A percentile compares a stretch with the other conserved stretches of the same genome.
Conservation (phyloP, 225 moss, liverwort and hornwort genomes). For the Neckera pumila region DNA sequence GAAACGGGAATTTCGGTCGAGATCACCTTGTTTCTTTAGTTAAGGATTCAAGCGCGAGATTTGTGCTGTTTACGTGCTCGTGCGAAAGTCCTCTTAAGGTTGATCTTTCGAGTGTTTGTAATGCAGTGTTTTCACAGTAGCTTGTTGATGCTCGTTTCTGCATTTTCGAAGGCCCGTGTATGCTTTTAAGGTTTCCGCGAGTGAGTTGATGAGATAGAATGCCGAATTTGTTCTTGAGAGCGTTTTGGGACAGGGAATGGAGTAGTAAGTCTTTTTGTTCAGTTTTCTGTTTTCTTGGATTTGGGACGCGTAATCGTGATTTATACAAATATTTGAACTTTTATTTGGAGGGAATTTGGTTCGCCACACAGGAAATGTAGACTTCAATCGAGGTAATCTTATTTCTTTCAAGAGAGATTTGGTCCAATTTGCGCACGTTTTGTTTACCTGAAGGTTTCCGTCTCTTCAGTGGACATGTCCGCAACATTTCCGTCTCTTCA, state of each 20-base stretch:
- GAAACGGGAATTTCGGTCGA: neutral
- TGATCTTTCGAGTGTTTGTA: neutral
- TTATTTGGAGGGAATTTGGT: neutral
- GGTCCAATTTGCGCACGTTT: neutral
- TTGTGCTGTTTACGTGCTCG: neutral
- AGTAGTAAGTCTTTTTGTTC: neutral
- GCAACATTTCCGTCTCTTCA: neutral
- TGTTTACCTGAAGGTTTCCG: neutral
- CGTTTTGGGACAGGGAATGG: neutral
- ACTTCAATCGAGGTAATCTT: neutral
- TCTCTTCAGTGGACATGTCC: neutral
- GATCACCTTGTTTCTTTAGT: neutral
- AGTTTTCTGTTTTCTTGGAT: neutral
- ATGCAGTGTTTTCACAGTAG: neutral
- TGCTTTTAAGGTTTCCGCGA: neutral
- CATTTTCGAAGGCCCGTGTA: neutral
- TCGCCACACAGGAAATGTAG: neutral
- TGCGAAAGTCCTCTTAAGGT: neutral
- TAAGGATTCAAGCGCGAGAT: neutral
- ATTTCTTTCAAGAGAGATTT: neutral
- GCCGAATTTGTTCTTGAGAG: neutral
- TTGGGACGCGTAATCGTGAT: neutral
- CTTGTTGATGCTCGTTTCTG: neutral
- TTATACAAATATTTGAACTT: neutral
- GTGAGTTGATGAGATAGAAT: neutral